phyloP scores from a whole-genome alignment of 164 flowering plant species.

The Vitis labrusca region DNA sequence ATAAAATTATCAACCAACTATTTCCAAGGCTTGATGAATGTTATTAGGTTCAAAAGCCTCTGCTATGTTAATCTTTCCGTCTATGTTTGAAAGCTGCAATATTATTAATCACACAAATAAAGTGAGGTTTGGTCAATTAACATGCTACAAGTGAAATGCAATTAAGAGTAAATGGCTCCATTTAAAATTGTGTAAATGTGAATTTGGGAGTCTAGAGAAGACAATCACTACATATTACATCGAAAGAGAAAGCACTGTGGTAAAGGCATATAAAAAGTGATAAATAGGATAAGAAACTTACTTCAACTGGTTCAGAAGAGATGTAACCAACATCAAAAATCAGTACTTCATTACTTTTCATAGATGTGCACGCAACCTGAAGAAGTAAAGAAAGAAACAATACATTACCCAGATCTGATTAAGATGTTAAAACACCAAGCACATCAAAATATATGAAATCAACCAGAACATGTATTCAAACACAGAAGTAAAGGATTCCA shows the following conservation, averaged over 20 bases:
- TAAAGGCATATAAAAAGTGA: background rate
- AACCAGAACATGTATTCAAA: background rate
- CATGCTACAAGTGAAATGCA: background rate
- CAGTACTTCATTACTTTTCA: slow-evolving; percentile 47
- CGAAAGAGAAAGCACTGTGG: background rate
- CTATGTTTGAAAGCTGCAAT: too few species aligned
- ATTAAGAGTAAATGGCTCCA: background rate
- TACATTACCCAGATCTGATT: background rate
- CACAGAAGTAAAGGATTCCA: slow-evolving; percentile 1
- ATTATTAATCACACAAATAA: too few species aligned
- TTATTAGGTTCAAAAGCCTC: too few species aligned
- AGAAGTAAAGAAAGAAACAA: background rate
- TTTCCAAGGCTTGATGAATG: too few species aligned
- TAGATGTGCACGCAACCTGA: slow-evolving; percentile 82
- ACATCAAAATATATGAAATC: background rate
- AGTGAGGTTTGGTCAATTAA: too few species aligned
- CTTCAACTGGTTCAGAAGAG: slow-evolving; percentile 74
- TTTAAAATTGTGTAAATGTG: background rate
- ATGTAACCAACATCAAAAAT: slow-evolving; percentile 74
- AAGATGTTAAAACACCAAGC: background rate
- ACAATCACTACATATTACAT: background rate
- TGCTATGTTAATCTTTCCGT: too few species aligned
- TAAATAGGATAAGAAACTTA: slow-evolving; percentile 32
- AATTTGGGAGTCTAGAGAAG: background rate
- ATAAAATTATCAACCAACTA: too few species aligned